A percentile compares a stretch with the other conserved stretches of the same genome.
These are phyloP conservation scores for Macrocybe sp. DNA, from an alignment of 1,284 basidiomycete genomes.

Conservation along the genomic window DNA sequence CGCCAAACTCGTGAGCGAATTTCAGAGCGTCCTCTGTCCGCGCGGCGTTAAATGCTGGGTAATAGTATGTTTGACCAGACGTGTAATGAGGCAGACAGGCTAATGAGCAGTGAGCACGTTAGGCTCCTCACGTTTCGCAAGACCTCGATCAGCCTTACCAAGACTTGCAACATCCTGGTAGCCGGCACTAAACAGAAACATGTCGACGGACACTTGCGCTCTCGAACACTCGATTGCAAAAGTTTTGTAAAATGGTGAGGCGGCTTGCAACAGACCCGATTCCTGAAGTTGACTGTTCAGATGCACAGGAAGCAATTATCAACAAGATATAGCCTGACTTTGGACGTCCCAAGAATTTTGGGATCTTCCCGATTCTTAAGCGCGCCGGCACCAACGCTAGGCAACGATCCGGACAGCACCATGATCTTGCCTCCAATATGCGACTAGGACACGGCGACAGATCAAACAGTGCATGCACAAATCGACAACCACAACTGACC, in stretches of 20 bases:
- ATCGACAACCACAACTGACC: constrained; percentile 35
- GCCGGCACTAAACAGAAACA: constrained; percentile 93
- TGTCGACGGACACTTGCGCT: constrained; percentile 96
- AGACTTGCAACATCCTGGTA: constrained; percentile 97
- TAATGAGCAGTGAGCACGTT: constrained; percentile 23
- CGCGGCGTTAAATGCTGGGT: constrained; percentile 95
- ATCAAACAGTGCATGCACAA: constrained; percentile 1
- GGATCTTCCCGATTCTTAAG: constrained; percentile 97
- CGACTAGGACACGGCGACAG: constrained; percentile 28
- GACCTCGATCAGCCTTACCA: constrained; percentile 37
- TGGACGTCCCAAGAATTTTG: constrained; percentile 92
- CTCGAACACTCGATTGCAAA: constrained; percentile 99
- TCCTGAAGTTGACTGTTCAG: constrained; percentile 43
- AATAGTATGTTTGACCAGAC: constrained; percentile 97
- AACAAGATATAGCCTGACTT: constrained; percentile 43
- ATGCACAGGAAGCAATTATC: neutral
- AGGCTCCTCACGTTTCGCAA: neutral
- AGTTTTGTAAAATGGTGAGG: constrained; percentile 96
- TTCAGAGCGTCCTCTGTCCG: constrained; percentile 95
- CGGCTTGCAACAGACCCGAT: constrained; percentile 82
- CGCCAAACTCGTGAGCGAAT: constrained; percentile 96
- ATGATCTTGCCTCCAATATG: constrained; percentile 96
- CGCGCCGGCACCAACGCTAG: constrained; percentile 85
- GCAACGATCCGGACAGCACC: constrained; percentile 84
- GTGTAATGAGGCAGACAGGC: constrained; percentile 96